These are phyloP conservation scores for Leptographium procerum DNA, from an alignment of 2,329 filamentous ascomycete genomes.

Conservation along the genomic window DNA sequence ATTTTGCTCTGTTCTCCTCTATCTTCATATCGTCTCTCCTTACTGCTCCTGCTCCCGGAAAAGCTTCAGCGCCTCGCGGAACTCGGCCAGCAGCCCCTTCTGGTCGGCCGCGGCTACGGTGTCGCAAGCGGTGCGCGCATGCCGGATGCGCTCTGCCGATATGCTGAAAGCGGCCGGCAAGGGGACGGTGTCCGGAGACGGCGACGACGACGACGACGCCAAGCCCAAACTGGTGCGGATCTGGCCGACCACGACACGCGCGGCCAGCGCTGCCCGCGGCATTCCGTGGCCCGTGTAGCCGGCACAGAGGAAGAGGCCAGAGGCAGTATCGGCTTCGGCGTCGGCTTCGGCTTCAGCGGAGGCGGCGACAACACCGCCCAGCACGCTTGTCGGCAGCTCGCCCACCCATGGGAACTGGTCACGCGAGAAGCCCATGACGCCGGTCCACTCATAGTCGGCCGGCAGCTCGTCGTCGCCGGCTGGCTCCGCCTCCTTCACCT, in stretches of 20 bases:
- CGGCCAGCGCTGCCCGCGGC: conserved; percentile 59
- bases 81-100: conserved; percentile 4
- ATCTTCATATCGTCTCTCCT: not conserved
- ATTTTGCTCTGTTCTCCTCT: too few species aligned
- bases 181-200: conserved; percentile 13
- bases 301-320: conserved; percentile 50
- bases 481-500: conserved; percentile 20
- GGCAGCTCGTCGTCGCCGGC: conserved; percentile 26
- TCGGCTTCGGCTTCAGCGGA: too few species aligned
- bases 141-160: conserved; percentile 6
- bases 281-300: conserved; percentile 69
- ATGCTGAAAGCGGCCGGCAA: conserved; percentile 11
- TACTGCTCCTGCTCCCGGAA: not conserved
- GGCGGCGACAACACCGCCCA: not conserved
- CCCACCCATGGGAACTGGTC: conserved; percentile 64
- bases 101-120: conserved; percentile 4
- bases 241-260: conserved; percentile 50
- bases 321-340: conserved; percentile 31
- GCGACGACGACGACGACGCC: conserved; percentile 13
- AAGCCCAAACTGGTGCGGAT: conserved; percentile 25
- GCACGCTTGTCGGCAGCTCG: conserved; percentile 37
- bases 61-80: conserved; percentile 1
- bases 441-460: conserved; percentile 59
- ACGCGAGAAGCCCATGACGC: conserved; percentile 66
- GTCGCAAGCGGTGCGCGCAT: conserved; percentile 1